Base-by-base conservation (phyloP, 305 asterid species). In the Withania somnifera region DNA sequence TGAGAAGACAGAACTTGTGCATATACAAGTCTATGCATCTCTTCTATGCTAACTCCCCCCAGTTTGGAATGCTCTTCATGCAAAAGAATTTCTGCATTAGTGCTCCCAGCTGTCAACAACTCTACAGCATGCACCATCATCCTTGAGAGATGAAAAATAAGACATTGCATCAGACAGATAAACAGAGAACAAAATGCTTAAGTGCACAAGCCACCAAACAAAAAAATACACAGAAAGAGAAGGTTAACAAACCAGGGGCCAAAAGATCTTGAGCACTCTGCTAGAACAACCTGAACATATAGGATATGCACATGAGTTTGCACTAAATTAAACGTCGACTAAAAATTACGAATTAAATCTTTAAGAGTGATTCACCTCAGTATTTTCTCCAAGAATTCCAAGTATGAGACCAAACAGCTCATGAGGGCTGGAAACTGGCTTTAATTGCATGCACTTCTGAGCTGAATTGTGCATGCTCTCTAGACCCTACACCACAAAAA, bases 251-350 rank as follows among this genome's bases (percentile, higher is more conserved):
- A 95, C 99, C 99, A 96, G 86, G 97, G 95, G 71, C 97, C 98
- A 89, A 92, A 94, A 82, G 99, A 96, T 88, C 94, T 92, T 81
- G 97, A 93, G 90, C 99, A 96, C 87, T 92, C 98, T 28, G 97
- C 98, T 76, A 96, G 87, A 84, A 96, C 91, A 83, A 93, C 97
- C 98, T 95, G 90, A 85, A 91, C 32, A 64, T 84, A 82, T 50
- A 77, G 42, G 63, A 51, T 30, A 2, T 51, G 47, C 28, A 28
- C 63, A 51, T 51, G 63, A 75, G 80, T 75, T 75, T 50, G 11
- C 47, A 17, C 80, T 75, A 50, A 20, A 28, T 51, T 8, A 75
- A 15, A 51, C 47, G 51, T 50, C 22, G 50, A 75, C 11, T 51
- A 75, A 47, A 75, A 30, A 20, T 50, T 50, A 26, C 45, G 28